Base-by-base conservation (phyloP, 345 rosid species). In the Arabis hirsuta region DNA sequence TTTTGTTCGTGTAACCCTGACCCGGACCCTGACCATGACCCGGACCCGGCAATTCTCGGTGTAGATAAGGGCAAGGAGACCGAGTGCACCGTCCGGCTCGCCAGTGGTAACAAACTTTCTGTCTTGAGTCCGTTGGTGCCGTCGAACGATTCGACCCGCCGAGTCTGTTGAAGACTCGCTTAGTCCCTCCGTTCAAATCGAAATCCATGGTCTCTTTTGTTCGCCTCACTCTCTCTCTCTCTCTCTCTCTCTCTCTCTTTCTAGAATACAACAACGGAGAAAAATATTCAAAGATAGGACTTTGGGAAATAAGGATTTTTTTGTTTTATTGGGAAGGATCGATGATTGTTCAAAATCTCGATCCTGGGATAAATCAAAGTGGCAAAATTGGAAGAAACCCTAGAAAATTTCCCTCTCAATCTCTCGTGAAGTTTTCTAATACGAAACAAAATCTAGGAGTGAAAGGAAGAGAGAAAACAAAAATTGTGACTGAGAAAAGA, bases 61-160 rank as follows among this genome's bases (percentile, higher is more conserved):
- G 99, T 46, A 90, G 76, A 66, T 16, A 96, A 6, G 85, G 92
- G 47, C 98, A 90, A 1, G 91, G 97, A 44, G 43, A 74, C 0
- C 98, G 82, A 38, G 10, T 82, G 71, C 99, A 92, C 66, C 82
- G 85, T 2, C 99, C 99, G 10, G 97, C 91, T 69, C 88, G 80
- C 98, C 98, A 92, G 68, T 83, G 96, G 69, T 7, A 86, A 72
- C 98, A 96, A 13, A 92, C 99, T 62, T 84, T 83, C 51, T 85
- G 96, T 12, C 84, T 71, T 32, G 82, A 29, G 59, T 72, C 80
- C 13, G 27, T 38, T 34, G 78, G 73, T 16, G 83, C 61, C 6
- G 79, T 48, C 4, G 82, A 63, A n/a, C 80, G 80, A 63, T 54
- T 43, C 32, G 72, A 50, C 29, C 75, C 76, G 27, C 92, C 94